A percentile compares a stretch with the other conserved stretches of the same genome.
phyloP scores from a whole-genome alignment of 805 yeast genomes.

The Teunomyces aglyptinius region DNA sequence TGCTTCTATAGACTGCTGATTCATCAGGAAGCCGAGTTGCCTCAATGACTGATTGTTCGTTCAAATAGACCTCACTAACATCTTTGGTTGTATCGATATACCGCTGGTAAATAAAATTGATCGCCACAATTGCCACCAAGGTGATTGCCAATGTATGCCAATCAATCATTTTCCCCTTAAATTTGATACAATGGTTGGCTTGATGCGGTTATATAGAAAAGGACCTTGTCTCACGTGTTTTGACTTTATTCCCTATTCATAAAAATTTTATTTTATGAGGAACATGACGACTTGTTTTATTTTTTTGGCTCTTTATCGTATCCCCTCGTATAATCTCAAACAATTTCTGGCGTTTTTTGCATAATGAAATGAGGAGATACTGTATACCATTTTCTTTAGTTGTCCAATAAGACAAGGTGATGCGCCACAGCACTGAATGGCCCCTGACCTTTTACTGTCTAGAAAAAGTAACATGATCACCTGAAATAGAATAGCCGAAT shows the following conservation, averaged over 20 bases:
- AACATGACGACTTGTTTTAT: no score
- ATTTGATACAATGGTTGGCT: not conserved
- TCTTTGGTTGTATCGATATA: conserved; percentile 45
- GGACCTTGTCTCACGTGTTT: not conserved
- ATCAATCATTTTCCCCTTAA: not conserved
- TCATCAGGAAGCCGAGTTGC: conserved; percentile 65
- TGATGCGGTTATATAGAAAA: not conserved
- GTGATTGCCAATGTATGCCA: conserved; percentile 13
- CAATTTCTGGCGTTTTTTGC: no score
- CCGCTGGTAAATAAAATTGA: conserved; percentile 19
- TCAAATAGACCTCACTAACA: conserved; percentile 54
- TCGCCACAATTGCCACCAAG: conserved; percentile 17
- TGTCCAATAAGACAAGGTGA: not conserved
- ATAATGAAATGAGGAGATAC: no score
- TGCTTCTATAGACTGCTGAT: conserved; percentile 74
- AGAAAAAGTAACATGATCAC: not conserved
- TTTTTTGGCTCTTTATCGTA: no score
- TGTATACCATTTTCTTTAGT: no score
- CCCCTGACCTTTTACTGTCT: not conserved
- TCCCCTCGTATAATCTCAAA: no score
- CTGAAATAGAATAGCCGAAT: not conserved
- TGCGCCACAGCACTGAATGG: not conserved
- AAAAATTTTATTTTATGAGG: not conserved
- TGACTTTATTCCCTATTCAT: not conserved
- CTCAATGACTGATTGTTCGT: conserved; percentile 64